Percentiles rank a stretch among this genome's conserved stretches.
phyloP scores from a whole-genome alignment of 768 basidiomycete species.

The Suillus tomentosus region DNA sequence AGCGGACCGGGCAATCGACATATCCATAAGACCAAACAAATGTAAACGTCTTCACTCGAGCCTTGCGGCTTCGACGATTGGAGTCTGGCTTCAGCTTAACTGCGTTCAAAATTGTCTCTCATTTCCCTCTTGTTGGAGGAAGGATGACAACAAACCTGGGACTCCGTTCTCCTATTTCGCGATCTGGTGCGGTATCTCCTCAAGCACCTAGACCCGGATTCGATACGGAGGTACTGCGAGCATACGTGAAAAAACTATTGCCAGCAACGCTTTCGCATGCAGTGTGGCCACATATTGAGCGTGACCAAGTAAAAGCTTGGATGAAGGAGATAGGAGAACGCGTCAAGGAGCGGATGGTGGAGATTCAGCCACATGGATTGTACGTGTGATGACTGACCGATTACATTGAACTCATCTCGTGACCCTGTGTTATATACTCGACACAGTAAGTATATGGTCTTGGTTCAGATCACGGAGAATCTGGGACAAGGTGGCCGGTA shows the following conservation, averaged over 20 bases:
- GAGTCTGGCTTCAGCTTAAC: background rate
- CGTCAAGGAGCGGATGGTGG: conserved; percentile 83
- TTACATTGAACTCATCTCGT: conserved; percentile 16
- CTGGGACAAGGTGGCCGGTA: conserved; percentile 84
- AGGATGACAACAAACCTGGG: conserved; percentile 35
- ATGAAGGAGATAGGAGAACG: conserved; percentile 85
- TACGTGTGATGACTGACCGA: conserved; percentile 44
- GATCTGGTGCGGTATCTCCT: conserved; percentile 59
- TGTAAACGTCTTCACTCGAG: conserved; percentile 5
- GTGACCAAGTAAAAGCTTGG: conserved; percentile 70
- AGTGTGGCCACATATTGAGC: conserved; percentile 69
- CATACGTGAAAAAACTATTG: conserved; percentile 83
- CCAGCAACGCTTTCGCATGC: conserved; percentile 64
- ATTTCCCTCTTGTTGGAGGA: conserved; percentile 7
- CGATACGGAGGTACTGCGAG: conserved; percentile 70
- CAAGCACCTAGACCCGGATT: conserved; percentile 54
- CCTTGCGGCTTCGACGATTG: background rate
- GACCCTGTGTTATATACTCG: conserved; percentile 5
- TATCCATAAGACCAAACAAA: conserved; percentile 31
- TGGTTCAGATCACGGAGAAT: conserved; percentile 85
- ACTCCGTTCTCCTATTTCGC: conserved; percentile 61
- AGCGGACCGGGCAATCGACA: conserved; percentile 17
- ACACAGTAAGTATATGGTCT: conserved; percentile 80
- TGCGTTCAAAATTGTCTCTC: background rate
- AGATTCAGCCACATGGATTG: conserved; percentile 82